Evolutionary conservation across 2,329 filamentous ascomycete species (phyloP), one percentile per base, ranked within the genome.

Genomic region (Talaromyces sp.): DNA sequence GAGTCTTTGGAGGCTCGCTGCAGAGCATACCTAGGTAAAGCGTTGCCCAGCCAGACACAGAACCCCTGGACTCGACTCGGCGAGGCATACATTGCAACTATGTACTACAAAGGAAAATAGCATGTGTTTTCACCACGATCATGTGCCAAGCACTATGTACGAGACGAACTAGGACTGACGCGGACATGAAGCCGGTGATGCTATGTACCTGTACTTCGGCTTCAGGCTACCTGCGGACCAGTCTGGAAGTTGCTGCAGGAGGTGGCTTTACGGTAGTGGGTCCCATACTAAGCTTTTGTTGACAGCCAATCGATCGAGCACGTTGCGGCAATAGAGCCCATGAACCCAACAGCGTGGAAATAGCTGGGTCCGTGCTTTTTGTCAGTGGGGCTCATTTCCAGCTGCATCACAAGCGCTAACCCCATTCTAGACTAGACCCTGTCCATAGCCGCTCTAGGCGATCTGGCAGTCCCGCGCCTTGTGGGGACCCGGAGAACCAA

Each of bases 251-350:
- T 25, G 33, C 10, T 56, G 52, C 33, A 56, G 33, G 19, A 35
- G 50, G 15, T 52, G 33, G 43, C 45, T 19, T 60, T 60, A 9
- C 43, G 41, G 27, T 62, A 52, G 59, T 52, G 45, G 33, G 59
- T 52, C 33, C 59, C 19, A 45, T 61, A 56, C 50, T 50, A 67
- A 69, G 63, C 65, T 64, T 68, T 68, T 35, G 31, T 62, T 59
- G 19, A 50, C 58, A 70, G 67, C 70, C 70, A 70, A 66, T 68
- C 68, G 66, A 69, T 69, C 65, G 54, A 57, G 67, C 70, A 71
- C 70, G 70, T 71, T 71, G 67, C 43, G 43, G 27, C 35, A 41
- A 61, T 13, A 15, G 35, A 54, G 62, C 47, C 47, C 47, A 50
- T n/a, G 43, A 19, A 35, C 35, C 61, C 49, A 25, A 22, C 62